Evolutionary conservation across 441 rosid species (phyloP), one percentile per base, ranked within the genome.

Genomic region (Pelargonium australe): DNA sequence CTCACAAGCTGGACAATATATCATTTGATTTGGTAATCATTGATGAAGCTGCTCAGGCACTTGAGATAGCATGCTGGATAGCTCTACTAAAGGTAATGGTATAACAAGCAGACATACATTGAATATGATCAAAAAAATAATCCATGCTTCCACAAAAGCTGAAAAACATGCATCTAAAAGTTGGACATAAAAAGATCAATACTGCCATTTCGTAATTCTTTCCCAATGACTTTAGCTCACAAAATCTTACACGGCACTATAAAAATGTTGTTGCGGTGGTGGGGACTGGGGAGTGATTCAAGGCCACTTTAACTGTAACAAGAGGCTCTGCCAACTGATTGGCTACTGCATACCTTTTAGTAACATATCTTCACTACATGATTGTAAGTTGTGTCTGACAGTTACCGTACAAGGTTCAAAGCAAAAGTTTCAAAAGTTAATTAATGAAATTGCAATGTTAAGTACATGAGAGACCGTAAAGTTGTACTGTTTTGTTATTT

Each of bases 11-110:
- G 45, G 91, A 90, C 60, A 81, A 70, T 19, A 82, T 79, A 66
- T 82, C 90, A 69, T 92, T 90, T 79, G 98, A 95, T 75, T 82
- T 95, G 88, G 97, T 95, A 67, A 86, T 95, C 44, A 95, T 92
- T 9, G 99, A 95, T 72, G 99, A 95, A 86, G 98, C 98, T 80
- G 98, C 99, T 43, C 98, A 87, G 81, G 98, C 97, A 1, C 98
- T 95, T 80, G 99, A 95, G 82, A 86, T 95, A 75, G 94, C 97
- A 49, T 91, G 97, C 77, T 95, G 97, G 97, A 84, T 91, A 31
- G 96, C 97, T 73, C 70, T 95, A 73, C 74, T 90, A 17, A 95
- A 92, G 92, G 96, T 84, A 80, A 70, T 55, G 25, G 25, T 63
- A 45, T 66, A 57, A 64, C 41, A 44, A 16, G 60, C 25, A 16